These are phyloP conservation scores for Fomitopsis serialis DNA, from an alignment of 768 basidiomycete species.

Conservation along the genomic window DNA sequence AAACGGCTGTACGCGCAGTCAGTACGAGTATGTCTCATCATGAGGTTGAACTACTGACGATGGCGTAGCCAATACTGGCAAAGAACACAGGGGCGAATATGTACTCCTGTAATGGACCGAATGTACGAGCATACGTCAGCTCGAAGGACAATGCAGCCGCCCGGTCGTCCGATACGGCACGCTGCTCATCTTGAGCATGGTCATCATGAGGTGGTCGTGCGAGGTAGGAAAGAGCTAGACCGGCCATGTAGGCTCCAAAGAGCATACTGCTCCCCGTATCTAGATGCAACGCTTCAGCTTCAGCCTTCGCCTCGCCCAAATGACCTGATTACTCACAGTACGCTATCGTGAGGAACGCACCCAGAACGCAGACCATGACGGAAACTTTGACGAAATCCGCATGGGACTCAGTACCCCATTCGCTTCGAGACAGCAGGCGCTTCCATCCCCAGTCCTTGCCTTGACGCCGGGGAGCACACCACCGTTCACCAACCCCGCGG, in stretches of 20 bases:
- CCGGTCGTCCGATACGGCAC: not conserved
- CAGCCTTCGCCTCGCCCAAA: not conserved
- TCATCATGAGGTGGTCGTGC: slow-evolving; percentile 18
- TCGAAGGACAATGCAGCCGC: slow-evolving; percentile 14
- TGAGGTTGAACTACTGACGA: slow-evolving; percentile 8
- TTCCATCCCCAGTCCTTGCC: slow-evolving; percentile 11
- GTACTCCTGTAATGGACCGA: slow-evolving; percentile 29
- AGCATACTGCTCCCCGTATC: slow-evolving; percentile 51
- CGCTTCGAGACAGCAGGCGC: not conserved
- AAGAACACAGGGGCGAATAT: slow-evolving; percentile 64
- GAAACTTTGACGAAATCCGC: slow-evolving; percentile 20
- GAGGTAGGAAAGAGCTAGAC: slow-evolving; percentile 39
- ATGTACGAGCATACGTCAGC: slow-evolving; percentile 6
- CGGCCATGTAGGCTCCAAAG: slow-evolving; percentile 59
- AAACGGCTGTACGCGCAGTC: slow-evolving; percentile 13
- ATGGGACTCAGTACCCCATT: slow-evolving; percentile 18
- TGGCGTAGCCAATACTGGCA: slow-evolving; percentile 52
- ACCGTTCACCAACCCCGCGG: slow-evolving; percentile 11
- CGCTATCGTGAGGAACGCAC: slow-evolving; percentile 42
- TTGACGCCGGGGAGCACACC: slow-evolving; percentile 14
- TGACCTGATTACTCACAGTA: slow-evolving; percentile 27
- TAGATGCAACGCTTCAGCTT: not conserved
- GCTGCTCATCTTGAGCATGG: not conserved
- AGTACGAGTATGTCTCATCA: not conserved
- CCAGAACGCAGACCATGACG: slow-evolving; percentile 32